Percentiles rank a stretch among this genome's conserved stretches.
Conservation (phyloP, 129 eudicot species). For the sunflower (Helianthus annuus) region HanXRQr2.0-SUNRISE NC_035449.2:71827513-71828012, state of each 20-base stretch:
- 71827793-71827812: background rate
- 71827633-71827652: background rate
- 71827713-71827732: background rate
- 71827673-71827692: background rate
- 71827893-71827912: background rate
- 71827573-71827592: background rate
- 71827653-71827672: background rate
- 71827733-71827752: background rate
- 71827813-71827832: constrained; percentile 16
- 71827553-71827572: constrained; percentile 26
- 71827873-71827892: background rate
- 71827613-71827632: constrained; percentile 23
- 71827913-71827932: too few species aligned
- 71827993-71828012: too few species aligned
- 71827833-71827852: background rate
- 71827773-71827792: constrained; percentile 2
- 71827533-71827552: background rate
- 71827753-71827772: constrained; percentile 8
- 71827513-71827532: background rate
- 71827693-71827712: constrained; percentile 15
- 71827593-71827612: constrained; percentile 11
- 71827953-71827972: too few species aligned
- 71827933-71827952: too few species aligned
- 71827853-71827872: background rate
- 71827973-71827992: too few species aligned